These are phyloP conservation scores for Perkinsus marinus DNA, from an alignment of 169 alveolate genomes.

Conservation along the genomic window DNA sequence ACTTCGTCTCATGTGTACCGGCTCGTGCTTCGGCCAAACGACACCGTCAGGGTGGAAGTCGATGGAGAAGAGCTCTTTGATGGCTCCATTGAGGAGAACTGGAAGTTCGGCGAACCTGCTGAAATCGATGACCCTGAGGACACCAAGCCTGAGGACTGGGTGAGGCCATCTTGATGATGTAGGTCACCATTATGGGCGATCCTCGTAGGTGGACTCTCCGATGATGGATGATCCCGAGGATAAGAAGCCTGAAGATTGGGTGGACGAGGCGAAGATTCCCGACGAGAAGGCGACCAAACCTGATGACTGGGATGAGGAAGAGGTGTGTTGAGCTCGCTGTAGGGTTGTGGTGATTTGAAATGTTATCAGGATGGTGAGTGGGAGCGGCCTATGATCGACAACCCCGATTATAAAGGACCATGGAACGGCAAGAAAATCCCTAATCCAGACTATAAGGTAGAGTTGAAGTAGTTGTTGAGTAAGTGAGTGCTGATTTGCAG, in stretches of 20 bases:
- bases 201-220: neutral
- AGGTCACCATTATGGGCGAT: too few relatives aligned
- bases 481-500: neutral
- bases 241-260: slow-evolving; percentile 29
- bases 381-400: slow-evolving; percentile 22
- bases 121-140: slow-evolving; percentile 25
- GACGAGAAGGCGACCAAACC: slow-evolving; percentile 24
- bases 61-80: slow-evolving; percentile 18
- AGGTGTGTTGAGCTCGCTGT: neutral
- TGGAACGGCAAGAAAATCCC: slow-evolving; percentile 15
- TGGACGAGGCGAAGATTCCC: slow-evolving; percentile 15
- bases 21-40: slow-evolving; percentile 14
- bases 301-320: slow-evolving; percentile 26
- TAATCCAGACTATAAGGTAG: slow-evolving; percentile 6
- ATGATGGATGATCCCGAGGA: slow-evolving; percentile 24
- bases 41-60: slow-evolving; percentile 13
- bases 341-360: neutral
- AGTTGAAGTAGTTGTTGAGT: neutral
- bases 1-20: slow-evolving; percentile 13
- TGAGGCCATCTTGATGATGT: neutral
- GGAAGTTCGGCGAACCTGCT: slow-evolving; percentile 9
- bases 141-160: slow-evolving; percentile 28
- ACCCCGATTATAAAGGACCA: slow-evolving; percentile 25
- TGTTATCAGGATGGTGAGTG: slow-evolving; percentile 14
- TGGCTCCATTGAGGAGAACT: slow-evolving; percentile 20